Evolutionary conservation across 805 yeast species (phyloP).

Genomic region (Metschnikowia picachoensis): DNA sequence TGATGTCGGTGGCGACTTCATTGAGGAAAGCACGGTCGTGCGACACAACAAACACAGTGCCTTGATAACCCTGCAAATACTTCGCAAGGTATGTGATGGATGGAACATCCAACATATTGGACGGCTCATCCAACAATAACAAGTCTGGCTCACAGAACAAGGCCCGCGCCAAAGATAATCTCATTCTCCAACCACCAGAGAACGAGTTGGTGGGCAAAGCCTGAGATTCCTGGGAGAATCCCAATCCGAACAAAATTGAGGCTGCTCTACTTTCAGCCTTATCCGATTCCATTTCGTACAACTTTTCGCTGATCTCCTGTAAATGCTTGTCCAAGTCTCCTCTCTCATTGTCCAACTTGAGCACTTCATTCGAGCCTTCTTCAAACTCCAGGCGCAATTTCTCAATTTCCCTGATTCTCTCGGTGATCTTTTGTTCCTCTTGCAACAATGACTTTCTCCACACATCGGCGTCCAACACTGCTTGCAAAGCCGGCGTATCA

Average conservation of each 20-base stretch:
- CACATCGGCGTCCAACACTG: slow-evolving; percentile 98
- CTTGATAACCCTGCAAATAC: slow-evolving; percentile 83
- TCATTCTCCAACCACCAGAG: slow-evolving; percentile 99
- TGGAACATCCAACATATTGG: slow-evolving; percentile 99
- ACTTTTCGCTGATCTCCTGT: slow-evolving; percentile 74
- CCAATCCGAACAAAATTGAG: slow-evolving; percentile 85
- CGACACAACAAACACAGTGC: slow-evolving; percentile 92
- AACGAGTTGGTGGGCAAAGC: slow-evolving; percentile 79
- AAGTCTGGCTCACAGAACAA: slow-evolving; percentile 95
- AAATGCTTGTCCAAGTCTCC: slow-evolving; percentile 79
- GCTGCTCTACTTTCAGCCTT: slow-evolving; percentile 98
- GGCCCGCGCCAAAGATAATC: slow-evolving; percentile 96
- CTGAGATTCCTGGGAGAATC: slow-evolving; percentile 88
- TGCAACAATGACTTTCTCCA: slow-evolving; percentile 88
- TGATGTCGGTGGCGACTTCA: slow-evolving; percentile 97
- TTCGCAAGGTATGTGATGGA: slow-evolving; percentile 91
- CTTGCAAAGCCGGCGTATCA: slow-evolving; percentile 83
- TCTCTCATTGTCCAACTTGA: slow-evolving; percentile 83
- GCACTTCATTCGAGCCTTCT: slow-evolving; percentile 70
- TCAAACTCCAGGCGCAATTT: slow-evolving; percentile 58
- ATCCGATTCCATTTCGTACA: slow-evolving; percentile 92
- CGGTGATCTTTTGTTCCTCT: slow-evolving; percentile 73
- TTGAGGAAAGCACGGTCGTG: slow-evolving; percentile 97
- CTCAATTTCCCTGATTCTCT: slow-evolving; percentile 74
- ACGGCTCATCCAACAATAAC: slow-evolving; percentile 93